Base-by-base conservation (phyloP, 805 yeast species). In the Candida yuanshanica region DNA sequence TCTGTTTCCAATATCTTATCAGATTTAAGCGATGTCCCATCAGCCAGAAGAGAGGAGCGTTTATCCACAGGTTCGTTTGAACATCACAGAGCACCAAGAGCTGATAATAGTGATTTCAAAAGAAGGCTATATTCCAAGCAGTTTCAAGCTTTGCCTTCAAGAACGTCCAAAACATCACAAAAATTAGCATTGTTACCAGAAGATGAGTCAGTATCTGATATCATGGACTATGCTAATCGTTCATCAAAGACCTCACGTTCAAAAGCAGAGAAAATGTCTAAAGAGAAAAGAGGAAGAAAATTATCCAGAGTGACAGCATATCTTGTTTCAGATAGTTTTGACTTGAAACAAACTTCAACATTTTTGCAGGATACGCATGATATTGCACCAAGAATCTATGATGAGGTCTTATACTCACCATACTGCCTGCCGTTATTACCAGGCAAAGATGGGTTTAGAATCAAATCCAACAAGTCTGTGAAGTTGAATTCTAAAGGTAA, bases 361-460 rank as follows among this genome's bases (percentile, higher is more conserved):
- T 91, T 87, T 51, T 64, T 93, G 22, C 66, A 73, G 31, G 66
- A 74, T 7, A 70, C 80, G 34, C 99, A 91, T 62, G 81, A 82
- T 52, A 95, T 90, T 1, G 75, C 85, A 7, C 95, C 96, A 1
- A 68, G 97, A 46, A 59, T 84, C 23, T 91, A 91, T 53, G 96
- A 91, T 62, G 97, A 91, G 52, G 95, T 88, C n/a, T 64, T 93
- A 20, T 91, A 90, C 55, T 91, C 85, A 7, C 95, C 95, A 1
- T 91, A 90, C 55, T 75, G 88, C 22, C 66, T 91, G 31, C 99
- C 98, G 0, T 67, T 90, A 21, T 65, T 88, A 3, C 95, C 96
- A 0, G 97, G 97, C 11, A 75, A 72, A 20, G 83, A 81, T 50
- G 89, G 95, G 0, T 83, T 74, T 51, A 66, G 95, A 40, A 80